These are phyloP conservation scores for Suillus bovinus DNA, from an alignment of 768 basidiomycete genomes.

Conservation along the genomic window DNA sequence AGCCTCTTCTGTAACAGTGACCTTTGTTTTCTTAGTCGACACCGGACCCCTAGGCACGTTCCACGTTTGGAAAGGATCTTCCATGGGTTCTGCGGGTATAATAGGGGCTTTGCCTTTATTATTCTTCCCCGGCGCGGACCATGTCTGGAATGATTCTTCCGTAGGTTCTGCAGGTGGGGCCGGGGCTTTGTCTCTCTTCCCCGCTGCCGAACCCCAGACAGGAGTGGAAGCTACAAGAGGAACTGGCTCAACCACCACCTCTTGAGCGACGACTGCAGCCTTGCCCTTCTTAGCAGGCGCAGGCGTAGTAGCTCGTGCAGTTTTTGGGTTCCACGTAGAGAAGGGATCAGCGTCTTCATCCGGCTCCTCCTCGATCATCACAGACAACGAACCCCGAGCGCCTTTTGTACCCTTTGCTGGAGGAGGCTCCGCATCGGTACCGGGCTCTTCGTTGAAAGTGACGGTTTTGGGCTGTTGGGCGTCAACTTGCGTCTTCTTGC, in stretches of 20 bases:
- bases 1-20: constrained; percentile 18
- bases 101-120: constrained; percentile 16
- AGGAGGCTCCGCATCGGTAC: constrained; percentile 25
- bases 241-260: constrained; percentile 16
- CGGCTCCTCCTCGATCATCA: constrained; percentile 27
- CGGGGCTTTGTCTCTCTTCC: constrained; percentile 21
- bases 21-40: neutral
- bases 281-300: constrained; percentile 16
- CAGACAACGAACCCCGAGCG: constrained; percentile 16
- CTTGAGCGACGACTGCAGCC: constrained; percentile 10
- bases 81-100: neutral
- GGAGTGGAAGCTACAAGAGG: constrained; percentile 9
- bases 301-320: neutral
- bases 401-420: constrained; percentile 23
- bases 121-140: constrained; percentile 15
- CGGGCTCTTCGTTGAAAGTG: constrained; percentile 18
- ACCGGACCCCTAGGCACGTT: neutral
- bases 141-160: neutral
- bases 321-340: neutral
- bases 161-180: neutral
- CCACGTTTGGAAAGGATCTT: neutral
- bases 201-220: constrained; percentile 14
- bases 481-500: constrained; percentile 22
- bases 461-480: constrained; percentile 18
- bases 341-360: constrained; percentile 27